These are phyloP conservation scores for Podila verticillata DNA, from an alignment of 192 early-diverging fungal species.

Conservation along the genomic window DNA sequence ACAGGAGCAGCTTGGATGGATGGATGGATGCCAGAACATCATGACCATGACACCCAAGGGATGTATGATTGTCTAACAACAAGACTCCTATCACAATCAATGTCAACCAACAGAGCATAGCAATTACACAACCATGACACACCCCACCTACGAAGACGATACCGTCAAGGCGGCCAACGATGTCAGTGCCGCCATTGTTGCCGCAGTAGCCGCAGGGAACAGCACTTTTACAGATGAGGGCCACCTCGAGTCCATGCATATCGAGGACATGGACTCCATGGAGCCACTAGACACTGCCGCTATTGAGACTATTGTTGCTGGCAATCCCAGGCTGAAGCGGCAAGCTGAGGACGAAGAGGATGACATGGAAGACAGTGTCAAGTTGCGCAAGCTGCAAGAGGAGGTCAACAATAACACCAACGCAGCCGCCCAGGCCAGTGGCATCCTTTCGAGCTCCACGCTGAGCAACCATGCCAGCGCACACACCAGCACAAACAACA, in stretches of 20 bases:
- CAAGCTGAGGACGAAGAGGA: slow-evolving; percentile 35
- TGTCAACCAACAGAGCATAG: background rate
- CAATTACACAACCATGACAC: slow-evolving; percentile 13
- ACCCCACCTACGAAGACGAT: slow-evolving; percentile 25
- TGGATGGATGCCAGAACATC: background rate
- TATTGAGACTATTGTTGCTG: slow-evolving; percentile 23
- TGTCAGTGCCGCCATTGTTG: slow-evolving; percentile 48
- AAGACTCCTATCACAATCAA: too few relatives aligned
- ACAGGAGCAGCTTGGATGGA: too few relatives aligned
- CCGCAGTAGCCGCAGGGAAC: slow-evolving; percentile 41
- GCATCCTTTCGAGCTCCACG: slow-evolving; percentile 23
- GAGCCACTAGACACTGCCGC: slow-evolving; percentile 15
- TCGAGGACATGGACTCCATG: slow-evolving; percentile 15
- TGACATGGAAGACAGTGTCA: slow-evolving; percentile 38
- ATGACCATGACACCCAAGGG: background rate
- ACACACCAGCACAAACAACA: slow-evolving; percentile 10
- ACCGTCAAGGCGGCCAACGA: slow-evolving; percentile 34
- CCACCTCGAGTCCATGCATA: slow-evolving; percentile 3
- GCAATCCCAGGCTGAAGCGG: slow-evolving; percentile 19
- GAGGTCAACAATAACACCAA: slow-evolving; percentile 50
- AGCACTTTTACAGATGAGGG: slow-evolving; percentile 18
- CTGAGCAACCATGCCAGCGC: slow-evolving; percentile 7
- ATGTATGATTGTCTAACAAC: too few relatives aligned
- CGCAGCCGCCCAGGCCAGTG: slow-evolving; percentile 31
- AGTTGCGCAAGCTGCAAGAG: slow-evolving; percentile 44